Base-by-base conservation (phyloP, 2,329 filamentous ascomycete species). In the Bipolaris zeicola region DNA sequence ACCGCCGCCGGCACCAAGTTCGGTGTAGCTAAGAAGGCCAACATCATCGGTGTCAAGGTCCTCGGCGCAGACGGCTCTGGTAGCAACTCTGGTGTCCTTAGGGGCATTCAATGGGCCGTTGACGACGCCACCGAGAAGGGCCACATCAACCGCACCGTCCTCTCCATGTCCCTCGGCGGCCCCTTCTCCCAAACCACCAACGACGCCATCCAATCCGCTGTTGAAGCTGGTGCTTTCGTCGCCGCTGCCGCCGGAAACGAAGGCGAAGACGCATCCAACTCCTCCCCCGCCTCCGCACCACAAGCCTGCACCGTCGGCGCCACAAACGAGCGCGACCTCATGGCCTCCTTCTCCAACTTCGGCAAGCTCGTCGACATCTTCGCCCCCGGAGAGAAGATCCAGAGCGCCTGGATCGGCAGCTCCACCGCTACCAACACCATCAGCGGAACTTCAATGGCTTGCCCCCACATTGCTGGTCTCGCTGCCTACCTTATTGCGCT, bases 361-460 rank as follows among this genome's bases (percentile, higher is more conserved):
- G 64, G 62, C 11, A 13, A 59, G 26, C n/a, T 38, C 2, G 69
- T 77, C 34, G 70, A 74, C 34, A 63, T 76, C 11, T 73, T 65
- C 28, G 74, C 71, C 5, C 73, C 74, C 1, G 74, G 74, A 6
- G 63, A 63, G 11, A 56, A 63, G 6, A 68, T 77, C 31, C 71
- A 75, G 1, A 81, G 77, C 58, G 76, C 83, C 16, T 85, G 61
- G 61, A 52, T 52, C 28, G 55, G 77, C 18, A 68, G 70, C 41
- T 34, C 39, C 5, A 54, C 52, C 2, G 39, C 28, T 3, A 44
- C 42, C 22, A 31, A 28, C 42, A 47, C 43, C 20, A 37, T 66
- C 7, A 61, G 54, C 0, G 67, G 67, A 14, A 66, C 61, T 4
- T 44, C 42, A 3, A 11, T 44, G 42, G 42, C 42, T 5, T 28